phyloP scores from a whole-genome alignment of 495 filamentous ascomycete genomes.

The Podospora anserina region DNA sequence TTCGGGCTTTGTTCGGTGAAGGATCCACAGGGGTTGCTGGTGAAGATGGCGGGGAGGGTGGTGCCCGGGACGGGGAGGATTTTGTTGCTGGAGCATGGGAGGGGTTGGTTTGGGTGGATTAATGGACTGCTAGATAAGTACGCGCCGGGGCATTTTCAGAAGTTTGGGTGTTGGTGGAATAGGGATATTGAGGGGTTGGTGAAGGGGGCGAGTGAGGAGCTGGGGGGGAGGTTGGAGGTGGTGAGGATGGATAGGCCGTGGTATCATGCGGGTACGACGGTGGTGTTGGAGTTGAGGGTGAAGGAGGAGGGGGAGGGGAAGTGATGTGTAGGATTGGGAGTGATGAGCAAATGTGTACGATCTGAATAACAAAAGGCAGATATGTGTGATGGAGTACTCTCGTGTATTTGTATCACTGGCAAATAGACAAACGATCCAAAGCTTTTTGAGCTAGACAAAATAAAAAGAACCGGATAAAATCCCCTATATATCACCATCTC shows the following conservation, averaged over 20 bases:
- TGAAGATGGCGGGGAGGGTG: constrained; percentile 51
- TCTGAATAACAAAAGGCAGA: background rate
- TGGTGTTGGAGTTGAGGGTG: constrained; percentile 45
- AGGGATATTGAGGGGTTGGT: constrained; percentile 81
- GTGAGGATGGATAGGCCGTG: constrained; percentile 61
- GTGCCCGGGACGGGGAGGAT: constrained; percentile 65
- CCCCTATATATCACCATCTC: no score
- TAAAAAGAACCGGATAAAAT: no score
- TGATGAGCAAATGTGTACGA: background rate
- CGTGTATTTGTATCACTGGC: no score
- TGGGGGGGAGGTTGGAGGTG: constrained; percentile 74
- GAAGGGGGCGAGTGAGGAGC: constrained; percentile 40
- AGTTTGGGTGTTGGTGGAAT: constrained; percentile 97
- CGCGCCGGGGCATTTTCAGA: constrained; percentile 72
- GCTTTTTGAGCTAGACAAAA: no score
- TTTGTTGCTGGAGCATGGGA: constrained; percentile 87
- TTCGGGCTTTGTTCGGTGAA: constrained; percentile 89
- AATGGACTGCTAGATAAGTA: constrained; percentile 74
- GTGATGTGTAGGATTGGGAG: background rate
- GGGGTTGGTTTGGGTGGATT: constrained; percentile 70
- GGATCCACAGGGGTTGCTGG: constrained; percentile 66
- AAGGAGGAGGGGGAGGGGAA: constrained; percentile 14
- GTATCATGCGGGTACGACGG: constrained; percentile 66
- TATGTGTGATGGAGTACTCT: no score
- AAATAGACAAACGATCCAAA: no score